phyloP scores from a whole-genome alignment of 1,139 yeast genomes.

The Geotrichum histeridarum region DNA sequence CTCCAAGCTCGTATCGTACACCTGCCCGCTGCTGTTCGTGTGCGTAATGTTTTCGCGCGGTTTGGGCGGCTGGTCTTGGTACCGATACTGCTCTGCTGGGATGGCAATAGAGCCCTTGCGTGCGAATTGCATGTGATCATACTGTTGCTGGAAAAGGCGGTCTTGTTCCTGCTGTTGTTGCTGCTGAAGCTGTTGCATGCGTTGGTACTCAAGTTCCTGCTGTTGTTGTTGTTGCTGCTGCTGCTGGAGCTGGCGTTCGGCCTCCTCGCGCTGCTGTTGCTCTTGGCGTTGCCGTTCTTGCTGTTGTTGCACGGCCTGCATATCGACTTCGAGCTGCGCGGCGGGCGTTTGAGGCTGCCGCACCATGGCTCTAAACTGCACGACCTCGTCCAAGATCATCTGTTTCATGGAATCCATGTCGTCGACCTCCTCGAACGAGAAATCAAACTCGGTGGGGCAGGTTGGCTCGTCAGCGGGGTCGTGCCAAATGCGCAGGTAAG shows the following conservation, averaged over 20 bases:
- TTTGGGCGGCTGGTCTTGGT: constrained; percentile 42
- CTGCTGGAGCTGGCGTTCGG: constrained; percentile 21
- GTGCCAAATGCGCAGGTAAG: constrained; percentile 89
- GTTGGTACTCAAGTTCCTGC: constrained; percentile 26
- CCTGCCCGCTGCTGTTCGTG: constrained; percentile 24
- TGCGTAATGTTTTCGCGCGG: constrained; percentile 40
- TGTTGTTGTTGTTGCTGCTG: constrained; percentile 24
- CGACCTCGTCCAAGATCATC: constrained; percentile 79
- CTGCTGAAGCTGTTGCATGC: constrained; percentile 20
- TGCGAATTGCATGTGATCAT: constrained; percentile 14
- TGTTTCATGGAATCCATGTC: constrained; percentile 71
- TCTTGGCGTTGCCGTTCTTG: constrained; percentile 24
- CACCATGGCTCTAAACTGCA: constrained; percentile 71
- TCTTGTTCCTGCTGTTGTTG: constrained; percentile 26
- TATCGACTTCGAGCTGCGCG: constrained; percentile 39
- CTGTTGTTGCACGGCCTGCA: constrained; percentile 23
- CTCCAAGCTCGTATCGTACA: constrained; percentile 42
- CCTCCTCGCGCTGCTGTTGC: constrained; percentile 23
- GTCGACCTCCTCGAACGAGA: constrained; percentile 80
- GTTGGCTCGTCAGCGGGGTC: constrained; percentile 93
- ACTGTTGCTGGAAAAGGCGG: constrained; percentile 26
- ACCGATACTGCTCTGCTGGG: constrained; percentile 38
- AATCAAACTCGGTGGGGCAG: constrained; percentile 79
- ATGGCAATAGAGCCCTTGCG: constrained; percentile 26
- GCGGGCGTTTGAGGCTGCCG: constrained; percentile 63